These are phyloP conservation scores for Alisma plantagoaquatica DNA, from an alignment of 106 monocot genomes.

Conservation along the genomic window DNA sequence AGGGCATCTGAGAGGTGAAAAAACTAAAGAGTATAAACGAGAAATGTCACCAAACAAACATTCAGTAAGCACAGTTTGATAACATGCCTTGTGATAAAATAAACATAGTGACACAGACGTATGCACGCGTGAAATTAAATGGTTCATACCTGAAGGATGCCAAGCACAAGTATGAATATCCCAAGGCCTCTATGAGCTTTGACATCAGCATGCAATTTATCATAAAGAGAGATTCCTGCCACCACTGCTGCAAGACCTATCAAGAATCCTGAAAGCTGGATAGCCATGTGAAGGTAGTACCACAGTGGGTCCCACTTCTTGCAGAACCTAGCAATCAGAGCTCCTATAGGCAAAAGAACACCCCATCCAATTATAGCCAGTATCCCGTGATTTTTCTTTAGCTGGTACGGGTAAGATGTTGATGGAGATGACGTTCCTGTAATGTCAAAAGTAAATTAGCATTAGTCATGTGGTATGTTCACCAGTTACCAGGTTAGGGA, in stretches of 20 bases:
- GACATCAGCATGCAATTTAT: constrained; percentile 56
- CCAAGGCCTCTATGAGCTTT: constrained; percentile 63
- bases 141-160: constrained; percentile 64
- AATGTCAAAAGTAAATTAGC: too few species aligned
- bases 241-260: constrained; percentile 61
- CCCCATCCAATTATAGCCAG: constrained; percentile 72
- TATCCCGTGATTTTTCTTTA: constrained; percentile 66
- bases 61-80: too few species aligned
- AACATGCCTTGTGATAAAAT: too few species aligned
- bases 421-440: constrained; percentile 55
- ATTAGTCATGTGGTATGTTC: too few species aligned
- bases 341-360: constrained; percentile 65
- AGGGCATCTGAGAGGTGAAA: too few species aligned
- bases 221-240: constrained; percentile 49
- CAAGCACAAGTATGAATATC: constrained; percentile 59
- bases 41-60: too few species aligned
- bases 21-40: too few species aligned
- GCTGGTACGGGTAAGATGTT: constrained; percentile 52
- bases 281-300: constrained; percentile 50
- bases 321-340: constrained; percentile 64
- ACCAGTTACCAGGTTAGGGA: too few species aligned
- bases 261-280: constrained; percentile 66
- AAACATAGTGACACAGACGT: too few species aligned
- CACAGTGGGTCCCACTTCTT: constrained; percentile 55
- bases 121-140: too few species aligned